A percentile compares a stretch with the other conserved stretches of the same genome.
Evolutionary conservation across 2,329 filamentous ascomycete genomes (phyloP).

Genomic region (Pyricularia grisea): DNA sequence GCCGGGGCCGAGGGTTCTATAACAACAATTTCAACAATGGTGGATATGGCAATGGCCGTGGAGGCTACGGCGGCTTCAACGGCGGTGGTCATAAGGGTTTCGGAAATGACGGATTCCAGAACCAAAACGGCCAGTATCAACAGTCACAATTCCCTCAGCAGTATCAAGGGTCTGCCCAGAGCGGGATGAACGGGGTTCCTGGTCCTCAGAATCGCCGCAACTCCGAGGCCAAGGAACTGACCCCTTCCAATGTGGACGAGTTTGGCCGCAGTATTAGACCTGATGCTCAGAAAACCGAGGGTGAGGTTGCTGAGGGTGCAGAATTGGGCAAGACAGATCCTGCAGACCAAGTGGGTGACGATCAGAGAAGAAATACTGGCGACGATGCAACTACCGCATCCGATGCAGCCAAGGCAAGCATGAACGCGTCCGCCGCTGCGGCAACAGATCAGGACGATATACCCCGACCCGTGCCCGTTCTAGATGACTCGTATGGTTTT

Average conservation of each 20-base stretch:
- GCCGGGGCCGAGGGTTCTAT: slow-evolving; percentile 52
- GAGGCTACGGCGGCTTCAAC: slow-evolving; percentile 35
- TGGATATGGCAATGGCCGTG: slow-evolving; percentile 42
- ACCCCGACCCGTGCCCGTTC: slow-evolving; percentile 2
- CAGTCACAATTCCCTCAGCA: slow-evolving; percentile 8
- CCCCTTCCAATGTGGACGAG: slow-evolving; percentile 17
- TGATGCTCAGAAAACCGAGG: slow-evolving; percentile 8
- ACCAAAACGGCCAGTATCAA: slow-evolving; percentile 16
- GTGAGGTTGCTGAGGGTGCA: slow-evolving; percentile 9
- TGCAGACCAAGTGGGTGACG: slow-evolving; percentile 4
- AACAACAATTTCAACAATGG: slow-evolving; percentile 4
- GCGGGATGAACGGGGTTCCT: not conserved
- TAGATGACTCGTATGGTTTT: slow-evolving; percentile 1
- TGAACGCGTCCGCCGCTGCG: slow-evolving; percentile 12
- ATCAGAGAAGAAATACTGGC: not conserved
- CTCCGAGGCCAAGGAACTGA: slow-evolving; percentile 3
- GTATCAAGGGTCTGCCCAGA: slow-evolving; percentile 2
- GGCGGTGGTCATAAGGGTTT: slow-evolving; percentile 19
- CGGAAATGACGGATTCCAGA: slow-evolving; percentile 18
- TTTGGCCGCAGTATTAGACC: slow-evolving; percentile 19
- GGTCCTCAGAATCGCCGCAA: not conserved
- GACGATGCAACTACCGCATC: not conserved
- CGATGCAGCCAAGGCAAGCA: slow-evolving; percentile 14
- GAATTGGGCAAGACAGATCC: not conserved
- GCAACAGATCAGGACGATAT: not conserved